Conservation (phyloP, 176 grass and related monocot genomes). For the Otatea glauca region DNA sequence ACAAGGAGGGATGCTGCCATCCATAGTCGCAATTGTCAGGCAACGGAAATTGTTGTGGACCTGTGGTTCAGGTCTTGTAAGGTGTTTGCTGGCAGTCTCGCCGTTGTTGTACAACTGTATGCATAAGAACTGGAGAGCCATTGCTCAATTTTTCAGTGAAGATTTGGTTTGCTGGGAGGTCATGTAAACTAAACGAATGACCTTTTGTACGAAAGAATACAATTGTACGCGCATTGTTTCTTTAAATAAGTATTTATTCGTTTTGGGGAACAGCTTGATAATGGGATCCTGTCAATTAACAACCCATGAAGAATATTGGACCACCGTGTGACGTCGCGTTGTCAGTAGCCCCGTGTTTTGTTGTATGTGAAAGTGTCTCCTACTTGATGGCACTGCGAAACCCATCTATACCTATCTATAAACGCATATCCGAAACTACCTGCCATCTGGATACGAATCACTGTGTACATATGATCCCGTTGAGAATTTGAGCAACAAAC, state of each 20-base stretch:
- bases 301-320: conserved; percentile 1
- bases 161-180: neutral
- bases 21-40: neutral
- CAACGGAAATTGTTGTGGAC: neutral
- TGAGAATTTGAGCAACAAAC: too few relatives aligned
- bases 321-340: neutral
- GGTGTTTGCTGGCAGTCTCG: neutral
- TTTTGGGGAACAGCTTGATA: neutral
- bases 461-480: too few relatives aligned
- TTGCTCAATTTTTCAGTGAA: neutral
- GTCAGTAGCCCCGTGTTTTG: neutral
- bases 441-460: too few relatives aligned
- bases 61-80: neutral
- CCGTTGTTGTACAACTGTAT: conserved; percentile 40
- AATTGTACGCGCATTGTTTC: neutral
- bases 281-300: neutral
- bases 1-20: neutral
- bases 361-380: neutral
- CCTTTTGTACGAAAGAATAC: neutral
- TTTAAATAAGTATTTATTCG: conserved; percentile 6
- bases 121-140: conserved; percentile 31
- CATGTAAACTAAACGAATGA: conserved; percentile 13
- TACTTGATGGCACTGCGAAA: neutral
- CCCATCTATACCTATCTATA: too few relatives aligned
- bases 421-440: too few relatives aligned